phyloP scores from a whole-genome alignment of 2,329 filamentous ascomycete species.

The Arthrobotrys sphaeroides region DNA sequence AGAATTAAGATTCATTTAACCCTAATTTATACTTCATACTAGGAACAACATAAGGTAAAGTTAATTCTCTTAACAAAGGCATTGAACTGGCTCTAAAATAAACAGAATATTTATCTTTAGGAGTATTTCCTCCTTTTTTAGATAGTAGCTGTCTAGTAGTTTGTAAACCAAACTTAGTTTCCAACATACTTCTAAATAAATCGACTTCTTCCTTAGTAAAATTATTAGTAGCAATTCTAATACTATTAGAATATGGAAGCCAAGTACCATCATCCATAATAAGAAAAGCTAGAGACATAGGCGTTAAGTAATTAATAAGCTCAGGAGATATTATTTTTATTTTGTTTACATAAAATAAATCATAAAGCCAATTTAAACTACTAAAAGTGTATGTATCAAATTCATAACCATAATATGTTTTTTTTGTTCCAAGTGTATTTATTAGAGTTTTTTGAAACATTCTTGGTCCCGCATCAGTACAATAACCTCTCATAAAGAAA shows the following conservation, averaged over 20 bases:
- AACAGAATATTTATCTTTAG: neutral
- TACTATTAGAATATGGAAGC: neutral
- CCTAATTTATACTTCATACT: conserved; percentile 9
- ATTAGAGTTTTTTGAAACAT: neutral
- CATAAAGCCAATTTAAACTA: conserved; percentile 8
- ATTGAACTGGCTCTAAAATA: neutral
- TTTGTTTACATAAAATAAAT: conserved; percentile 1
- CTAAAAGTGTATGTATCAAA: neutral
- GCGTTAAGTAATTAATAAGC: neutral
- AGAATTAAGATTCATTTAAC: neutral
- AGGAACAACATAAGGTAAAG: neutral
- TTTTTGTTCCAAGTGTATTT: neutral
- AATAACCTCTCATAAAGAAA: conserved; percentile 1
- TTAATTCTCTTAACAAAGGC: neutral
- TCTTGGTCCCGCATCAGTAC: neutral
- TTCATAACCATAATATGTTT: conserved; percentile 3
- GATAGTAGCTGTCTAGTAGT: neutral
- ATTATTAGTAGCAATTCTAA: conserved; percentile 7
- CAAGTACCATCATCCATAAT: neutral
- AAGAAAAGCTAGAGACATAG: neutral
- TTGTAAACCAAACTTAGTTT: conserved; percentile 7
- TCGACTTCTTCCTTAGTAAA: neutral
- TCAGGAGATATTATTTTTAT: conserved; percentile 5
- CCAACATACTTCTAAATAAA: neutral
- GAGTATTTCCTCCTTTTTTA: conserved; percentile 6